These are phyloP conservation scores for Aethionema arabicum DNA, from an alignment of 345 rosid genomes.

Conservation along the genomic window DNA sequence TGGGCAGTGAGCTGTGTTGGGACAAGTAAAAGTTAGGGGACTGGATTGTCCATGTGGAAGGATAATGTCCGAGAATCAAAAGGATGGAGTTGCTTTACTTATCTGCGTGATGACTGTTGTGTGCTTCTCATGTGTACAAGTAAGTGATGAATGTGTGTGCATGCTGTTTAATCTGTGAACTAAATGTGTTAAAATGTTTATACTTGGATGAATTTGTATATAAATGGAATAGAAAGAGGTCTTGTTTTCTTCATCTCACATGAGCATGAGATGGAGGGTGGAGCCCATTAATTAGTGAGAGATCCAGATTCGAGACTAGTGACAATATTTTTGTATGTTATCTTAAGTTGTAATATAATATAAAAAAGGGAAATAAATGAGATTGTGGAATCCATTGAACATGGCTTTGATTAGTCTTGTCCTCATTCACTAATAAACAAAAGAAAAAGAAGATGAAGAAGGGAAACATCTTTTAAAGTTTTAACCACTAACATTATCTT, in stretches of 20 bases:
- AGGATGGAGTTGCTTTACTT: conserved; percentile 11
- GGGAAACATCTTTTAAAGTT: conserved; percentile 22
- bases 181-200: neutral
- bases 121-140: conserved; percentile 22
- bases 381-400: conserved; percentile 21
- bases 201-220: neutral
- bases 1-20: conserved; percentile 20
- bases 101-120: neutral
- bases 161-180: conserved; percentile 4
- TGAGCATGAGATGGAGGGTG: neutral
- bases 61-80: conserved; percentile 2
- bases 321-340: conserved; percentile 19
- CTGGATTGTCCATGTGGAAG: conserved; percentile 1
- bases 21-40: conserved; percentile 8
- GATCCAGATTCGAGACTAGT: no score
- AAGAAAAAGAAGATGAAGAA: neutral
- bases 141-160: conserved; percentile 16
- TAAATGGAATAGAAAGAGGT: neutral
- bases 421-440: neutral
- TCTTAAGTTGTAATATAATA: conserved; percentile 12
- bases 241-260: neutral
- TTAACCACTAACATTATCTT: conserved; percentile 26
- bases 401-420: conserved; percentile 18
- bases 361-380: neutral
- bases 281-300: neutral